Base-by-base conservation (phyloP, 176 grass and related monocot species). In the Themeda triandra region DNA sequence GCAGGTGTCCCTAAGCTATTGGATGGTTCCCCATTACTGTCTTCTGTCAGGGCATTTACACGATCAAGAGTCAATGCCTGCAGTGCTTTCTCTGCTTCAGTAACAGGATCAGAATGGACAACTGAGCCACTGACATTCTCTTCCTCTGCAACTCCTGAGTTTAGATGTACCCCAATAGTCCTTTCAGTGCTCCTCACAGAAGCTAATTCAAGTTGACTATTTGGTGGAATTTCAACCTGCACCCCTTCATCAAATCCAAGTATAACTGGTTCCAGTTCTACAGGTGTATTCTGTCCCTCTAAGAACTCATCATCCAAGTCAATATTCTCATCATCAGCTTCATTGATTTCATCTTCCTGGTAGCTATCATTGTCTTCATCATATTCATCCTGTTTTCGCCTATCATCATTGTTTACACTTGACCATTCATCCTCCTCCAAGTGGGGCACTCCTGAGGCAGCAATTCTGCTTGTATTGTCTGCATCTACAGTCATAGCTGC, bases 171-270 rank as follows among this genome's bases (percentile, higher is more conserved):
- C 54, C 71, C 81, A 74, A 89, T 11, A 85, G 75, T 80, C 49
- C 83, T 88, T 78, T 94, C 88, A 36, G 42, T 83, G 75, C 76
- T 90, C 73, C 88, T 92, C 76, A 67, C 79, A 86, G 88, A 69
- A 42, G 79, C 81, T 59, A 78, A 77, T 81, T 94, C 96, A 94
- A 94, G 54, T 90, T 87, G 84, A 74, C 32, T 78, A 23, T 83
- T 95, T 23, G 44, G 66, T 18, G 88, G 91, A 86, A 98, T 93
- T 83, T 92, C 85, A 86, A 98, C 91, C 88, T 96, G 92, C 41
- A 98, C 89, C 69, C 96, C 96, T 78, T 98, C 89, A 78, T 98
- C 81, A 82, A 98, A 98, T 80, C 96, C 96, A 46, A 94, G 89
- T 87, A 98, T 98, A 62, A 96, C 90, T 12, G 94, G 83, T 78